These are phyloP conservation scores for Termitomyces sp. DNA, from an alignment of 768 basidiomycete species.

Conservation along the genomic window DNA sequence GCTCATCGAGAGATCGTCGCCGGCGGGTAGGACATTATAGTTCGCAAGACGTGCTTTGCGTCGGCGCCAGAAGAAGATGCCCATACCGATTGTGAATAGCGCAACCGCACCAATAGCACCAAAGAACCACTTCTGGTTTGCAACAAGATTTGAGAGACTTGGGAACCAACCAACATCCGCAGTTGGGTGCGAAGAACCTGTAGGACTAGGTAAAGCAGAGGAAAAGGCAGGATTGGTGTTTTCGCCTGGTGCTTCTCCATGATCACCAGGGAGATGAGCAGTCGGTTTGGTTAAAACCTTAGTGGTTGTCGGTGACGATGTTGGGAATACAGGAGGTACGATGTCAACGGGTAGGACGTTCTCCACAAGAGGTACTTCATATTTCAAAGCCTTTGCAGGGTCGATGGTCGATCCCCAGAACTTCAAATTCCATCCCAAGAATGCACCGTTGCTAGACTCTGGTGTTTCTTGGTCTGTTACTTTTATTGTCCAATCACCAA, in stretches of 20 bases:
- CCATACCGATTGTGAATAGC: slow-evolving; percentile 66
- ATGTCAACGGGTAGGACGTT: slow-evolving; percentile 44
- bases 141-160: slow-evolving; percentile 67
- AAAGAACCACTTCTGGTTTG: slow-evolving; percentile 87
- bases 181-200: slow-evolving; percentile 42
- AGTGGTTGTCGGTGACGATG: slow-evolving; percentile 33
- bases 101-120: slow-evolving; percentile 77
- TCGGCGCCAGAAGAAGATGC: slow-evolving; percentile 80
- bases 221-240: slow-evolving; percentile 73
- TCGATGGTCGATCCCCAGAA: slow-evolving; percentile 91
- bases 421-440: slow-evolving; percentile 90
- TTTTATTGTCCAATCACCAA: slow-evolving; percentile 86
- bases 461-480: slow-evolving; percentile 74
- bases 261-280: slow-evolving; percentile 81
- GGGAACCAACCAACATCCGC: slow-evolving; percentile 82
- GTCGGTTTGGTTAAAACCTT: slow-evolving; percentile 84
- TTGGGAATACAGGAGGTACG: slow-evolving; percentile 31
- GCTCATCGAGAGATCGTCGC: slow-evolving; percentile 78
- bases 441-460: slow-evolving; percentile 52
- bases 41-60: slow-evolving; percentile 37
- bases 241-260: slow-evolving; percentile 76
- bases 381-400: slow-evolving; percentile 57
- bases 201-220: slow-evolving; percentile 23
- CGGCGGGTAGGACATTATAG: slow-evolving; percentile 58
- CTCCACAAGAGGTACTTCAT: slow-evolving; percentile 52